Base-by-base conservation (phyloP, 371 early-diverging fungal genomes). In the Apophysomyces sp. region DNA sequence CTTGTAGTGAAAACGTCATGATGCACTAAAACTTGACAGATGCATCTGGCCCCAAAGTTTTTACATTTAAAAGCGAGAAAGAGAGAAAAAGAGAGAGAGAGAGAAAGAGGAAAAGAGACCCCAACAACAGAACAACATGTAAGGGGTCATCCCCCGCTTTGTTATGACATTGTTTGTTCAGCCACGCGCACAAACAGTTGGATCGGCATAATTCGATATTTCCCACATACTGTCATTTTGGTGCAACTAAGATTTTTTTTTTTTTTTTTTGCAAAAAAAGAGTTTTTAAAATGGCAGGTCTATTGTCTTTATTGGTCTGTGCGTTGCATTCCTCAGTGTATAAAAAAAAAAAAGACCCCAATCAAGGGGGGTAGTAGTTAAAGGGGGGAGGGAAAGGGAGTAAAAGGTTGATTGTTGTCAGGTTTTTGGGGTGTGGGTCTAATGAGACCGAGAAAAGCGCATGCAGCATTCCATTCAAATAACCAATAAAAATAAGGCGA, bases 1-100 rank as follows among this genome's bases (percentile, higher is more conserved):
- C n/a, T n/a, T n/a, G n/a, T n/a, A n/a, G n/a, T n/a, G n/a, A 44
- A 44, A 44, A 44, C 49, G 49, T 44, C 49, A 44, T 44, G n/a
- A 13, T 44, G 49, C 49, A 21, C 21, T 8, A 7, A 44, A 21
- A 44, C 49, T 44, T 44, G 49, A 44, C 49, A 44, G 49, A 21
- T 44, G 49, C 49, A 44, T 44, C 21, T 44, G 9, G 9, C 49
- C 49, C 26, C 26, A 44, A 44, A 44, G 21, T n/a, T 37, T 37
- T 37, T 37, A n/a, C n/a, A n/a, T 37, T 11, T 37, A 13, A 37
- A 37, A 37, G n/a, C 37, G 11, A 37, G n/a, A 37, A 11, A 37
- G 34, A 34, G 34, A 5, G 12, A 34, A 34, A 34, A n/a, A n/a
- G n/a, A n/a, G n/a, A n/a, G n/a, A n/a, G n/a, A n/a, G n/a, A n/a